phyloP scores from a whole-genome alignment of 345 rosid species.

The Brassica cretica region DNA sequence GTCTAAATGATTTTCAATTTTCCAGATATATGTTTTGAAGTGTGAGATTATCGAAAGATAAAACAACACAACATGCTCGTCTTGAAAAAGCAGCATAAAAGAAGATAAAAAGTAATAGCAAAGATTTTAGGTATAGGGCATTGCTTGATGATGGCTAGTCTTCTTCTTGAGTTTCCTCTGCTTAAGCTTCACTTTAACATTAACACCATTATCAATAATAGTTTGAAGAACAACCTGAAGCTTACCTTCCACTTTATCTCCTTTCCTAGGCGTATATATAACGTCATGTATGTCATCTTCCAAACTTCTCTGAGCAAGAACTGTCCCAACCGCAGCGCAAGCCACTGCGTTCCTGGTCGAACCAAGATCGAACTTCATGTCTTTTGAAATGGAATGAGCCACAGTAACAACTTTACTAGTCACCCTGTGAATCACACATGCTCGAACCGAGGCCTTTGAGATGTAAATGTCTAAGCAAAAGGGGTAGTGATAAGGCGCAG shows the following conservation, averaged over 20 bases:
- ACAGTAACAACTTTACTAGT: constrained; percentile 86
- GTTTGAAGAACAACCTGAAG: constrained; percentile 77
- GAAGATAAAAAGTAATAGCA: not conserved
- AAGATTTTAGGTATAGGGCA: constrained; percentile 3
- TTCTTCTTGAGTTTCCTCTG: constrained; percentile 54
- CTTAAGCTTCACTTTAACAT: constrained; percentile 28
- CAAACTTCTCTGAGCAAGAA: constrained; percentile 75
- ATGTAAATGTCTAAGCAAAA: constrained; percentile 81
- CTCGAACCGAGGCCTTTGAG: constrained; percentile 81
- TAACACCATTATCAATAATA: constrained; percentile 47
- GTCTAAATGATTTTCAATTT: not conserved
- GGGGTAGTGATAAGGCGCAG: constrained; percentile 82
- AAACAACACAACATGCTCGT: not conserved
- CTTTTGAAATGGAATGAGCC: constrained; percentile 87
- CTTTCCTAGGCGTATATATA: constrained; percentile 79
- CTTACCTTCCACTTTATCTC: constrained; percentile 76
- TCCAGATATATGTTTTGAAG: not conserved
- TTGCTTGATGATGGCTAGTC: constrained; percentile 19
- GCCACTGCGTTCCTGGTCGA: constrained; percentile 72
- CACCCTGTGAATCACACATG: constrained; percentile 77
- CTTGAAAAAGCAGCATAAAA: not conserved
- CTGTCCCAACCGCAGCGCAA: constrained; percentile 69
- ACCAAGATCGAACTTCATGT: constrained; percentile 75
- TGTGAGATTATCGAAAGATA: not conserved
- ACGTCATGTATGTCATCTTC: constrained; percentile 76